Conservation (phyloP, 768 basidiomycete genomes). For the Agaricus blazei region DNA sequence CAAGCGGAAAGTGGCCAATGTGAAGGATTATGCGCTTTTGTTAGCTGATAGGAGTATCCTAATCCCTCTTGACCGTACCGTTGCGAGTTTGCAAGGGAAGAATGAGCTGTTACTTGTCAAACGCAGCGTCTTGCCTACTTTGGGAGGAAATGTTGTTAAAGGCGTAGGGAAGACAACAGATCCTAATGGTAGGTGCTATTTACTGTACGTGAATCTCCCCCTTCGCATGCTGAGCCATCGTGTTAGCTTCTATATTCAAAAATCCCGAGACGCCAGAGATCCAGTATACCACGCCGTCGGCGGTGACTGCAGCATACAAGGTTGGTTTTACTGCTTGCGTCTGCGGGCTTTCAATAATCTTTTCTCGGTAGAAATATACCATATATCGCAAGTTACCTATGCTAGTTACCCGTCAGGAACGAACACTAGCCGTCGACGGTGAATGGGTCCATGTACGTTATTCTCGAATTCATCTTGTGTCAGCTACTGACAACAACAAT, state of each 20-base stretch:
- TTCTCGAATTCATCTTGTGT: neutral
- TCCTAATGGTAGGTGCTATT: slow-evolving; percentile 67
- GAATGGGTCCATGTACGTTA: slow-evolving; percentile 80
- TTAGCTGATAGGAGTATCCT: slow-evolving; percentile 65
- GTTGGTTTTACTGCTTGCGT: slow-evolving; percentile 25
- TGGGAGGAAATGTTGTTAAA: slow-evolving; percentile 66
- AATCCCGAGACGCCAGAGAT: slow-evolving; percentile 69
- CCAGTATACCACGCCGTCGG: slow-evolving; percentile 57
- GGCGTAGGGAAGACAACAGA: slow-evolving; percentile 73
- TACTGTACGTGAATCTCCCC: neutral
- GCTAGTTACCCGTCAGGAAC: slow-evolving; percentile 86
- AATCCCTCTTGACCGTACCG: slow-evolving; percentile 90
- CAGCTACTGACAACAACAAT: neutral
- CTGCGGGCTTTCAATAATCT: neutral
- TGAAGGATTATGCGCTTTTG: slow-evolving; percentile 81
- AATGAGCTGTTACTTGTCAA: slow-evolving; percentile 79
- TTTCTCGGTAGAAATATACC: slow-evolving; percentile 64
- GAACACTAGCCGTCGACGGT: slow-evolving; percentile 90
- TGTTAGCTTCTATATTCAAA: slow-evolving; percentile 88
- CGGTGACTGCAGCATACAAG: slow-evolving; percentile 85
- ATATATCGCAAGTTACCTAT: slow-evolving; percentile 95
- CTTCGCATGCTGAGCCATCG: neutral
- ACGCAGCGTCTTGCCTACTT: slow-evolving; percentile 65
- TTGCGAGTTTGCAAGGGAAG: slow-evolving; percentile 90
- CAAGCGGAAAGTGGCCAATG: slow-evolving; percentile 58